Percentiles rank a stretch among this genome's conserved stretches.
Conservation (phyloP, 768 basidiomycete species). For the Leucosporidium creatinivorum region DNA sequence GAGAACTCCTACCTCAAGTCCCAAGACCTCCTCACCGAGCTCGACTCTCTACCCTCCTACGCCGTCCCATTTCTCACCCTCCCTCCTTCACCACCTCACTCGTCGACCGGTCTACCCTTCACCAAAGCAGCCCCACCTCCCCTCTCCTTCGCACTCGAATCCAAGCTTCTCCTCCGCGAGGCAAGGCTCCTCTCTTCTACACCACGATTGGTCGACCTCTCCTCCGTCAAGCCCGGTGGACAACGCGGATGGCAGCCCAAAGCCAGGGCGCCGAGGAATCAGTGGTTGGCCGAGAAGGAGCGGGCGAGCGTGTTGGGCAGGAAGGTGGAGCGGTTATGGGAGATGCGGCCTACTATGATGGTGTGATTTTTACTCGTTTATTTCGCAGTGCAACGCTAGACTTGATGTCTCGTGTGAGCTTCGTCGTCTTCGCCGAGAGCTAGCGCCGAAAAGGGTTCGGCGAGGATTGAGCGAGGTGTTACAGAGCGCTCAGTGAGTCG, state of each 20-base stretch:
- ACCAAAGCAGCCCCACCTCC: conserved; percentile 22
- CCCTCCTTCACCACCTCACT: conserved; percentile 60
- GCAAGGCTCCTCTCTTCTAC: conserved; percentile 77
- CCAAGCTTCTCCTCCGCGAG: conserved; percentile 78
- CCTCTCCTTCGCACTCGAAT: conserved; percentile 59
- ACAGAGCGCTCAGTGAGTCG: no score
- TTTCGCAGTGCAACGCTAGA: no score
- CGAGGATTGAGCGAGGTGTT: no score
- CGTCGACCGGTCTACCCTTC: conserved; percentile 41
- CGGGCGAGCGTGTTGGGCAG: conserved; percentile 12
- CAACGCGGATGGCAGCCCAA: conserved; percentile 9
- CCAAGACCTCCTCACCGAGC: conserved; percentile 76
- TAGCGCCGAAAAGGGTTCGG: no score
- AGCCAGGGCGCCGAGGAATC: conserved; percentile 23
- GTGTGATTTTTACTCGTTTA: no score
- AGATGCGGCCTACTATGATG: conserved; percentile 1
- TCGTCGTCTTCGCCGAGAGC: no score
- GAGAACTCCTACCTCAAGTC: conserved; percentile 93
- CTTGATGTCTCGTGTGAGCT: no score
- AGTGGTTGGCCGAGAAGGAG: conserved; percentile 32
- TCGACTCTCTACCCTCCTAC: conserved; percentile 65
- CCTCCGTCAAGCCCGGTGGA: neutral
- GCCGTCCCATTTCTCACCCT: conserved; percentile 55
- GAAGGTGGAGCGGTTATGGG: conserved; percentile 13
- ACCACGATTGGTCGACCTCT: conserved; percentile 75